phyloP scores from a whole-genome alignment of 495 filamentous ascomycete genomes.

The Aspergillus heteromorphus region DNA sequence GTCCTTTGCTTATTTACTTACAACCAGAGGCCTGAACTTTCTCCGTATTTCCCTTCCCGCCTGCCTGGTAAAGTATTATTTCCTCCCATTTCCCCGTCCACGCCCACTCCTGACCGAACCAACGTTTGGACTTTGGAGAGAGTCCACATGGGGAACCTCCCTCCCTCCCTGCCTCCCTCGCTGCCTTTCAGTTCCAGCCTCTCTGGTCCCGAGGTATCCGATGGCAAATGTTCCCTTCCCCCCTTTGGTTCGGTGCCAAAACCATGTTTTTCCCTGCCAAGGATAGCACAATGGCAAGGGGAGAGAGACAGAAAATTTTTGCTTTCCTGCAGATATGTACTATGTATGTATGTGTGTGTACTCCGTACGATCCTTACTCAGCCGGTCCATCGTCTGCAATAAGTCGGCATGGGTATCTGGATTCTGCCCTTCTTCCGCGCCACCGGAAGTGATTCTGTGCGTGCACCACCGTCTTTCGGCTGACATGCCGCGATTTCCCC shows the following conservation, averaged over 20 bases:
- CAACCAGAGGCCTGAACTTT: background rate
- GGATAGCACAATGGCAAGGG: background rate
- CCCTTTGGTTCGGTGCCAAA: background rate
- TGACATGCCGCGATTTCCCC: slow-evolving; percentile 1
- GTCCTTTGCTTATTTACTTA: background rate
- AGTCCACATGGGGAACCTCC: slow-evolving; percentile 10
- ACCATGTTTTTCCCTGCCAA: background rate
- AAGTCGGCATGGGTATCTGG: background rate
- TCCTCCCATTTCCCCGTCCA: slow-evolving; percentile 5
- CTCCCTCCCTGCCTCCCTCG: too few species aligned
- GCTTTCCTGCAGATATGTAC: background rate
- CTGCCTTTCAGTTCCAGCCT: background rate
- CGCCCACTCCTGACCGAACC: slow-evolving; percentile 12
- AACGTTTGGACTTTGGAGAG: slow-evolving; percentile 14
- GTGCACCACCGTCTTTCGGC: slow-evolving; percentile 8
- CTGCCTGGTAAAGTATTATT: background rate
- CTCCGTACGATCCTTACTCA: background rate
- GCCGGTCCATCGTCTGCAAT: background rate
- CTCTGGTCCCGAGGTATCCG: slow-evolving; percentile 17
- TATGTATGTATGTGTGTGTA: background rate
- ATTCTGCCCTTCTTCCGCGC: background rate
- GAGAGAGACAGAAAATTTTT: background rate
- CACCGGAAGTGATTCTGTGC: slow-evolving; percentile 1
- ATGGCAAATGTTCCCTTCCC: slow-evolving; percentile 13
- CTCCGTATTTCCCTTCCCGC: slow-evolving; percentile 2